phyloP scores from a whole-genome alignment of 139 green algal genomes.

The Chlorella sp. region DNA sequence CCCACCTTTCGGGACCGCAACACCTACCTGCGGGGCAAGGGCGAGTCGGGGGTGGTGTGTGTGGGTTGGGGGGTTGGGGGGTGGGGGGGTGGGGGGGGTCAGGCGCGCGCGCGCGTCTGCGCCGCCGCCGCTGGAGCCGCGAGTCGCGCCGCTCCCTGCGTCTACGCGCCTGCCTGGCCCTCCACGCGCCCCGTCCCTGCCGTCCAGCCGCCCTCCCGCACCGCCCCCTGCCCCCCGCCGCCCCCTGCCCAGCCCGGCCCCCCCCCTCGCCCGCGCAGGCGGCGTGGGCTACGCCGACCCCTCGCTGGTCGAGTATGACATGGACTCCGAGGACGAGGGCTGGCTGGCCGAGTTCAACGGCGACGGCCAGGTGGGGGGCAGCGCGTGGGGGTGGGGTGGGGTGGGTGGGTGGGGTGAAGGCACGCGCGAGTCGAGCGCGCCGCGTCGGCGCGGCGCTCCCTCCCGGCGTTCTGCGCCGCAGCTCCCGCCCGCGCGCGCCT shows the following conservation, averaged over 20 bases:
- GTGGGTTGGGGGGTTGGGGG: too few relatives aligned
- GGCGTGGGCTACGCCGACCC: constrained; percentile 34
- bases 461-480: not conserved
- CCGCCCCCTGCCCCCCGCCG: too few relatives aligned
- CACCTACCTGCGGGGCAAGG: constrained; percentile 76
- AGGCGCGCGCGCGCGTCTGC: too few relatives aligned
- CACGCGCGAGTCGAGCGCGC: not conserved
- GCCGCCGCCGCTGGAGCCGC: too few relatives aligned
- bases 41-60: constrained; percentile 42
- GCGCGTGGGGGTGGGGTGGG: not conserved
- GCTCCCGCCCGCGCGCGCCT: too few relatives aligned
- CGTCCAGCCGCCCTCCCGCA: too few relatives aligned
- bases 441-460: not conserved
- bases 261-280: too few relatives aligned
- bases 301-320: constrained; percentile 89
- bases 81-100: too few relatives aligned
- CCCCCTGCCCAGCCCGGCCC: too few relatives aligned
- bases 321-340: constrained; percentile 91
- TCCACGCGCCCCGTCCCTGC: too few relatives aligned
- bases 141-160: too few relatives aligned
- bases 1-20: constrained; percentile 63
- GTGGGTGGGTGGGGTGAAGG: not conserved
- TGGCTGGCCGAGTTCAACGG: constrained; percentile 90
- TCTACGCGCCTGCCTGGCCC: too few relatives aligned
- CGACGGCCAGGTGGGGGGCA: constrained; percentile 21